phyloP scores from a whole-genome alignment of 2,329 filamentous ascomycete species.

The Salinomyces thailandicus region DNA sequence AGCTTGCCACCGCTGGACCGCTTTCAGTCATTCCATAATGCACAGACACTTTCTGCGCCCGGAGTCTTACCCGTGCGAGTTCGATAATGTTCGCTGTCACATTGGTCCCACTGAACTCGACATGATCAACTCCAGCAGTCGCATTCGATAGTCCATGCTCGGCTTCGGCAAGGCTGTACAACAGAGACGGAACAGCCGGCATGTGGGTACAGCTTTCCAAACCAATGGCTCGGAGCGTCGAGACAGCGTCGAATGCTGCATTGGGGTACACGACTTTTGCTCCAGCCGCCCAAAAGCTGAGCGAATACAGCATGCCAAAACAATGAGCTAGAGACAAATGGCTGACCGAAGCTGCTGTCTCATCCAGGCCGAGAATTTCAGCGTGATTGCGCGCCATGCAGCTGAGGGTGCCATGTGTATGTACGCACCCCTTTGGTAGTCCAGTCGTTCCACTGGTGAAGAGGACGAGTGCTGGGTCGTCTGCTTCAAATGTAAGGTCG shows the following conservation, averaged over 20 bases:
- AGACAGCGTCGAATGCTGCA: neutral
- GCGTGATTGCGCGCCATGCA: neutral
- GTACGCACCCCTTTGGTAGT: neutral
- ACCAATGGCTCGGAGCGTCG: neutral
- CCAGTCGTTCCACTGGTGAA: neutral
- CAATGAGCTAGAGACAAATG: neutral
- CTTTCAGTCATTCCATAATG: conserved; percentile 1
- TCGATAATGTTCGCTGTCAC: neutral
- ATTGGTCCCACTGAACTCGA: neutral
- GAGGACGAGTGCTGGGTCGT: neutral
- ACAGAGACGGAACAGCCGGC: neutral
- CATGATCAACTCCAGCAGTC: neutral
- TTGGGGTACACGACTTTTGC: neutral
- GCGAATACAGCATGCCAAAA: neutral
- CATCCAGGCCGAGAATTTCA: neutral
- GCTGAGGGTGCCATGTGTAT: neutral
- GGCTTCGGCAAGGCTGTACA: neutral
- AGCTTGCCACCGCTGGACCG: neutral
- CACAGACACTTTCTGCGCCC: neutral
- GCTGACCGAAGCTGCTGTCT: neutral
- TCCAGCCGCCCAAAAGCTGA: neutral
- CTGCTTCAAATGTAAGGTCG: neutral
- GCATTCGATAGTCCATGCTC: neutral
- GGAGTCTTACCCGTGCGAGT: neutral
- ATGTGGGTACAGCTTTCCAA: neutral